Percentiles rank a stretch among this genome's conserved stretches.
Conservation (phyloP, 495 filamentous ascomycete species). For the Pyrenula massariospora region DNA sequence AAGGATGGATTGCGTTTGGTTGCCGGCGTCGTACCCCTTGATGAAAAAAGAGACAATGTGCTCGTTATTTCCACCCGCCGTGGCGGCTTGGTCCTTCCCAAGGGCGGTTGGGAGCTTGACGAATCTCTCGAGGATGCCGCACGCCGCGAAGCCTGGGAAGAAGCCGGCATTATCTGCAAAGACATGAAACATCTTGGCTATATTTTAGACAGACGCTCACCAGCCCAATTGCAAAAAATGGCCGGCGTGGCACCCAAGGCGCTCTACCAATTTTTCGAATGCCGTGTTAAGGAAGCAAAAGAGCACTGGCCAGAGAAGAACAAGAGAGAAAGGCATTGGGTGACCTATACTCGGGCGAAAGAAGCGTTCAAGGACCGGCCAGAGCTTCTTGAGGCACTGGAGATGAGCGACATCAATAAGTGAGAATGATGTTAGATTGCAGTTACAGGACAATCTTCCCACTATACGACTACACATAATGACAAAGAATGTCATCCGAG, state of each 20-base stretch:
- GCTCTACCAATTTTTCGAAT: conserved; percentile 82
- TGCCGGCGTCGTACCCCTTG: conserved; percentile 83
- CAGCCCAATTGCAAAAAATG: conserved; percentile 28
- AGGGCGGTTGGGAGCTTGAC: conserved; percentile 95
- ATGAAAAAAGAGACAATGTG: conserved; percentile 63
- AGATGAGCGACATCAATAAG: conserved; percentile 62
- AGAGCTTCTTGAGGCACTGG: conserved; percentile 78
- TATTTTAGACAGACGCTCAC: conserved; percentile 65
- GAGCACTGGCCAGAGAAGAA: conserved; percentile 86
- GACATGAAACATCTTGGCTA: conserved; percentile 74
- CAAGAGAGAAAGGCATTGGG: conserved; percentile 83
- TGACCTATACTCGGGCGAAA: conserved; percentile 70
- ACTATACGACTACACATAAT: too few species aligned
- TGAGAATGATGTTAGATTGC: conserved; percentile 17
- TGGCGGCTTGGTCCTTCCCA: conserved; percentile 89
- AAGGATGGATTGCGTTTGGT: conserved; percentile 87
- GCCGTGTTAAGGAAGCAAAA: conserved; percentile 70
- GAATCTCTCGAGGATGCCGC: conserved; percentile 60
- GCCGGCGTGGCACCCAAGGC: conserved; percentile 60
- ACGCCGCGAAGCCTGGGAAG: conserved; percentile 89
- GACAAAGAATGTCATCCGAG: too few species aligned
- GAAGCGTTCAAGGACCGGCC: conserved; percentile 65
- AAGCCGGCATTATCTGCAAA: conserved; percentile 79
- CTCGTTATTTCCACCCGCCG: conserved; percentile 84
- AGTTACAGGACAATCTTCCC: too few species aligned